Conservation (phyloP, 2,329 filamentous ascomycete species). For the Pseudodiploospora longispora region DNA sequence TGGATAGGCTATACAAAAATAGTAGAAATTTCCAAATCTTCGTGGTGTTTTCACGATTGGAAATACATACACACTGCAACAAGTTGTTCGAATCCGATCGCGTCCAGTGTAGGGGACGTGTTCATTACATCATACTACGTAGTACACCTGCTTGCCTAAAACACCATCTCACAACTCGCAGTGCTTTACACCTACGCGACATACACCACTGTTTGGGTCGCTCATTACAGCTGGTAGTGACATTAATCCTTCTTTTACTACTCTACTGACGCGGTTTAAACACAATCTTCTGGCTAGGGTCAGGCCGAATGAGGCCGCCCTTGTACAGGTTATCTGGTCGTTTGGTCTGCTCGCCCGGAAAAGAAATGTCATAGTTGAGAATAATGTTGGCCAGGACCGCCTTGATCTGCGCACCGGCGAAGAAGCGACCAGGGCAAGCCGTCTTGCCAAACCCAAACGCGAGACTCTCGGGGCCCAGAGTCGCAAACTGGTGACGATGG, state of each 20-base stretch:
- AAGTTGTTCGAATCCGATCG: no score
- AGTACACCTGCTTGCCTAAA: no score
- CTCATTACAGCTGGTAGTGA: no score
- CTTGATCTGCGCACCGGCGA: slow-evolving; percentile 32
- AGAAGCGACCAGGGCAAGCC: slow-evolving; percentile 33
- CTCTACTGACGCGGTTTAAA: neutral
- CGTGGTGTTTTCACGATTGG: no score
- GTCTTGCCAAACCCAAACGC: slow-evolving; percentile 32
- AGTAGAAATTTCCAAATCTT: no score
- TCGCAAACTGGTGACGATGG: slow-evolving; percentile 27
- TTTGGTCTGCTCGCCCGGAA: neutral
- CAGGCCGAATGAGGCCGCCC: slow-evolving; percentile 4
- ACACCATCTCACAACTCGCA: no score
- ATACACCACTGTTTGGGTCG: no score
- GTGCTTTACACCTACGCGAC: no score
- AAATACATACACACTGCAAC: no score
- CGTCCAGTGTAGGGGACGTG: no score
- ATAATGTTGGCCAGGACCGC: slow-evolving; percentile 26
- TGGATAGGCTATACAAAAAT: no score
- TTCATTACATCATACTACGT: no score
- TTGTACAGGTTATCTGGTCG: slow-evolving; percentile 6
- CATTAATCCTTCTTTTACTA: neutral
- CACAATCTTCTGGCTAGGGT: slow-evolving; percentile 4
- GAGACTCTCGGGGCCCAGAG: slow-evolving; percentile 24
- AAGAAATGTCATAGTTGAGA: slow-evolving; percentile 23